These are phyloP conservation scores for Barbarea vulgaris DNA, from an alignment of 345 rosid genomes.

Conservation along the genomic window DNA sequence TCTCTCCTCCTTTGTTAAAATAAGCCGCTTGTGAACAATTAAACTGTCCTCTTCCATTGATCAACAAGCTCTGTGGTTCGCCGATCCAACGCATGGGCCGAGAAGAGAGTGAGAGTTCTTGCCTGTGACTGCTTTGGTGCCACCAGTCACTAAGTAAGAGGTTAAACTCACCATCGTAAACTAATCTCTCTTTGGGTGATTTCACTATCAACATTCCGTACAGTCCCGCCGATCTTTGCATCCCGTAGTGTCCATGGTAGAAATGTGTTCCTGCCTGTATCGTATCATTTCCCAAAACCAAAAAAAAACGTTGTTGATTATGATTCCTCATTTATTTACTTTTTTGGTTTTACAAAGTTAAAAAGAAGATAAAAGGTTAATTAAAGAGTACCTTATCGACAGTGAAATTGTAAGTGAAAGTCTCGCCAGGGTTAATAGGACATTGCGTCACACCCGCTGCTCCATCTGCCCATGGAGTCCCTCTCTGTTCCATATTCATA, in stretches of 20 bases:
- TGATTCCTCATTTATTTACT: background rate
- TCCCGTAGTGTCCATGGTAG: slow-evolving; percentile 86
- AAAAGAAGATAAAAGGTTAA: background rate
- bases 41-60: slow-evolving; percentile 87
- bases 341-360: background rate
- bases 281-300: background rate
- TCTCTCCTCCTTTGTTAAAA: slow-evolving; percentile 11
- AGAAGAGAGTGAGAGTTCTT: slow-evolving; percentile 71
- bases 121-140: slow-evolving; percentile 61
- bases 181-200: slow-evolving; percentile 54
- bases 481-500: slow-evolving; percentile 31
- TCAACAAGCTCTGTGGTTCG: slow-evolving; percentile 60
- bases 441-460: slow-evolving; percentile 84
- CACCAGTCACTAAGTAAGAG: slow-evolving; percentile 83
- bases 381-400: slow-evolving; percentile 76
- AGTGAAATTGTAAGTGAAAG: slow-evolving; percentile 67
- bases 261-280: slow-evolving; percentile 79
- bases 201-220: slow-evolving; percentile 73
- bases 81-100: slow-evolving; percentile 72
- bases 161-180: slow-evolving; percentile 63
- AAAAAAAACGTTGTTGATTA: background rate
- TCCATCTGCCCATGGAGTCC: slow-evolving; percentile 94
- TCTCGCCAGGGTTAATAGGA: slow-evolving; percentile 74
- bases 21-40: slow-evolving; percentile 64
- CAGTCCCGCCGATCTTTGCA: slow-evolving; percentile 84